These are phyloP conservation scores for Gryganskiella cystojenkinii DNA, from an alignment of 192 early-diverging fungal species.

Conservation along the genomic window DNA sequence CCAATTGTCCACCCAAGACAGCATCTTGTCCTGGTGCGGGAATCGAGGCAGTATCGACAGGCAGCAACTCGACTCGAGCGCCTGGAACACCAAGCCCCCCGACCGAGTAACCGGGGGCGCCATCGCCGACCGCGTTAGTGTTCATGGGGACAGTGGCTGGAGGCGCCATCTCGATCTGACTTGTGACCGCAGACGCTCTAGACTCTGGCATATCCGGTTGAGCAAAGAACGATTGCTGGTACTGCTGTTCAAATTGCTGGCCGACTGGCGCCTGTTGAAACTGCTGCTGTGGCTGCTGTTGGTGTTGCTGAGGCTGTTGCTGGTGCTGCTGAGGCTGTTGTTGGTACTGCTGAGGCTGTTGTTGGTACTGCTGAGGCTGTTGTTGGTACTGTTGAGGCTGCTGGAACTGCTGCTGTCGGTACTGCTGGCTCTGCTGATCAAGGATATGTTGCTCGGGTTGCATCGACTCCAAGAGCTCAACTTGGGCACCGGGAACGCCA, in stretches of 20 bases:
- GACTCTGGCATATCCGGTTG: background rate
- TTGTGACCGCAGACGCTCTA: background rate
- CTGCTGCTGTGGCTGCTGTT: constrained; percentile 5
- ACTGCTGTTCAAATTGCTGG: constrained; percentile 1
- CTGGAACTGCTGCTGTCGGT: constrained; percentile 1
- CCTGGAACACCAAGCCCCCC: constrained; percentile 20
- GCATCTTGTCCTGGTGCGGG: background rate
- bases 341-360: background rate
- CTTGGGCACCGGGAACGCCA: constrained; percentile 12
- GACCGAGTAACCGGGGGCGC: constrained; percentile 2
- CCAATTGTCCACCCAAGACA: background rate
- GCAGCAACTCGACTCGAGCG: constrained; percentile 5
- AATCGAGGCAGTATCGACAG: background rate
- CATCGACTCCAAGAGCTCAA: constrained; percentile 8
- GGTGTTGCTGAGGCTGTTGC: constrained; percentile 8
- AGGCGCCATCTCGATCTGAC: background rate
- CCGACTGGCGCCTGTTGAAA: background rate
- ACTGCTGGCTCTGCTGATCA: constrained; percentile 9
- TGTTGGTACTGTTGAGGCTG: constrained; percentile 12
- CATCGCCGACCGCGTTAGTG: constrained; percentile 5
- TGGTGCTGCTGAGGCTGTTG: constrained; percentile 3
- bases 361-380: constrained; percentile 4
- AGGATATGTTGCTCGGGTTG: background rate
- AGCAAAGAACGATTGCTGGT: constrained; percentile 11
- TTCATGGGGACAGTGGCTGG: background rate